These are phyloP conservation scores for Arabidopsis suecica DNA, from an alignment of 345 rosid genomes.

Conservation along the genomic window DNA sequence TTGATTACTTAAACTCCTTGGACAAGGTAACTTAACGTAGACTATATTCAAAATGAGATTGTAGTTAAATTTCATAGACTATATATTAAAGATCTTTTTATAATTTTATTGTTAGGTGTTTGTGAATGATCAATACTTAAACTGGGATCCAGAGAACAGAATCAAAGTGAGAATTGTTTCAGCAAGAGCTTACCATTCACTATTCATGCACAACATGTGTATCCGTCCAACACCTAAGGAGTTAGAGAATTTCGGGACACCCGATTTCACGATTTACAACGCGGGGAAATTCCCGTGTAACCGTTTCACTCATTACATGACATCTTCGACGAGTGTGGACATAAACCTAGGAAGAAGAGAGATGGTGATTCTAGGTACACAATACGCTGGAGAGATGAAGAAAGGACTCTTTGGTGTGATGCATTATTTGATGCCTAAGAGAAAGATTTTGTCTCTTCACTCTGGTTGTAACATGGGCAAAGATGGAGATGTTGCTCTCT, in stretches of 20 bases:
- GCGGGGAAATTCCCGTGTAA: constrained; percentile 99
- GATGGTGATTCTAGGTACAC: constrained; percentile 99
- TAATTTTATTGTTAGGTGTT: constrained; percentile 60
- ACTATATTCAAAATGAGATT: not conserved
- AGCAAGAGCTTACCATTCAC: constrained; percentile 96
- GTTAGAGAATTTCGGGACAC: constrained; percentile 94
- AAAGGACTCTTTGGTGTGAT: constrained; percentile 97
- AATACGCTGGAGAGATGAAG: constrained; percentile 99
- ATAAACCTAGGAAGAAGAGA: constrained; percentile 92
- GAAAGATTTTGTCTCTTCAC: constrained; percentile 87
- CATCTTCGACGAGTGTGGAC: constrained; percentile 96
- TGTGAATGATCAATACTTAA: constrained; percentile 93
- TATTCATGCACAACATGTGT: constrained; percentile 99
- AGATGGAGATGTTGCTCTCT: constrained; percentile 98
- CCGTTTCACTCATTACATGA: constrained; percentile 98
- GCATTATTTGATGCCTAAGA: constrained; percentile 99
- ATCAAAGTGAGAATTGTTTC: constrained; percentile 96
- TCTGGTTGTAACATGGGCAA: constrained; percentile 99
- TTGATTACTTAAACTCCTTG: constrained; percentile 95
- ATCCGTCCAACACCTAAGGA: constrained; percentile 97
- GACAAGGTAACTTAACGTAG: constrained; percentile 66
- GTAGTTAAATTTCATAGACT: not conserved
- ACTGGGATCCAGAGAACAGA: constrained; percentile 86
- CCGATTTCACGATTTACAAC: constrained; percentile 98
- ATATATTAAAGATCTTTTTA: not conserved